phyloP scores from a whole-genome alignment of 805 yeast genomes.

The Candida broadrunensis region DNA sequence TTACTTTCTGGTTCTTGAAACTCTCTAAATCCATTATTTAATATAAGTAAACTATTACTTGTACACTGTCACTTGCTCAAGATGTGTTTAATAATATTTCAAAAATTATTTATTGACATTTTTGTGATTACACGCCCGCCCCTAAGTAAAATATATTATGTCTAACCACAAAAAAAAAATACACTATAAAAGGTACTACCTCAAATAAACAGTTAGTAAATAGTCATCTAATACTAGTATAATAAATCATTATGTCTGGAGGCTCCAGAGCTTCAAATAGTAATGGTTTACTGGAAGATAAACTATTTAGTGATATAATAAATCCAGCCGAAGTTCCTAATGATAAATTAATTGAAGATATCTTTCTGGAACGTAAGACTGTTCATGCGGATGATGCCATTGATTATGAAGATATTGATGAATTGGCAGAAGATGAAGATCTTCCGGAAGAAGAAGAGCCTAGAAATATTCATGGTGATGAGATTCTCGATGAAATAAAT shows the following conservation, averaged over 20 bases:
- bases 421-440: slow-evolving; percentile 83
- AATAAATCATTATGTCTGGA: no score
- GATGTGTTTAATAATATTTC: no score
- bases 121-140: no score
- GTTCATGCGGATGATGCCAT: slow-evolving; percentile 89
- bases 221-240: no score
- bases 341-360: slow-evolving; percentile 36
- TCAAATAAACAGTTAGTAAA: no score
- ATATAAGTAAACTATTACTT: no score
- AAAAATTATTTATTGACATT: no score
- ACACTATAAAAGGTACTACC: no score
- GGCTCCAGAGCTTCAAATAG: no score
- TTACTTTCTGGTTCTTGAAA: neutral
- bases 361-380: slow-evolving; percentile 36
- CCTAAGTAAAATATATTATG: no score
- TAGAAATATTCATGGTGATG: slow-evolving; percentile 6
- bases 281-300: slow-evolving; percentile 8
- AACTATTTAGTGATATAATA: slow-evolving; percentile 13
- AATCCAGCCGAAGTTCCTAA: slow-evolving; percentile 29
- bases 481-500: slow-evolving; percentile 2
- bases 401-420: slow-evolving; percentile 93
- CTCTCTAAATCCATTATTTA: neutral
- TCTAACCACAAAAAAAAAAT: no score
- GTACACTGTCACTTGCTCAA: no score
- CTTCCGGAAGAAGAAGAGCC: slow-evolving; percentile 27